A percentile compares a stretch with the other conserved stretches of the same genome.
These are phyloP conservation scores for Strobilomyces confusus DNA, from an alignment of 768 basidiomycete genomes.

Conservation along the genomic window DNA sequence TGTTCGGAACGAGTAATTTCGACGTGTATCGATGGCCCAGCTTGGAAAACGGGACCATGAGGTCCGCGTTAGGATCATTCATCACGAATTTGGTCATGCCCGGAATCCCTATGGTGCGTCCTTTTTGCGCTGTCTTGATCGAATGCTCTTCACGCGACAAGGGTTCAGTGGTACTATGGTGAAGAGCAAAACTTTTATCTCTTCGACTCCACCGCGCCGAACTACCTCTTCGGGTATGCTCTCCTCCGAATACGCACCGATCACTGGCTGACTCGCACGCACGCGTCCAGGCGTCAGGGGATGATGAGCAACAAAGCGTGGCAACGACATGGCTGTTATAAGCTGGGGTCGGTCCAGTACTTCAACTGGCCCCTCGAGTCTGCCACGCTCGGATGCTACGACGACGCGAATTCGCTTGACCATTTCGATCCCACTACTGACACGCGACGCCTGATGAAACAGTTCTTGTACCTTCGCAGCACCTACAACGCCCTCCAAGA, in stretches of 20 bases:
- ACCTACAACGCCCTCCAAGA: conserved; percentile 77
- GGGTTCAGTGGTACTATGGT: conserved; percentile 69
- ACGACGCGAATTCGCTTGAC: conserved; percentile 90
- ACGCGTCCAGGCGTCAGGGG: conserved; percentile 69
- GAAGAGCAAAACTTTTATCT: conserved; percentile 91
- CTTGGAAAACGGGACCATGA: conserved; percentile 77
- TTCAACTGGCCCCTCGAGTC: conserved; percentile 89
- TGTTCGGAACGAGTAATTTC: conserved; percentile 93
- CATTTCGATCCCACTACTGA: conserved; percentile 92
- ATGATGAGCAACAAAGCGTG: conserved; percentile 84
- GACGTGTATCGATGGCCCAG: conserved; percentile 94
- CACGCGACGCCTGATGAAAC: conserved; percentile 66
- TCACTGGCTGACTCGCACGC: neutral
- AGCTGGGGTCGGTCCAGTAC: conserved; percentile 85
- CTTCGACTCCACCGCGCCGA: conserved; percentile 82
- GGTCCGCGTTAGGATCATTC: conserved; percentile 73
- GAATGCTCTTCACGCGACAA: neutral
- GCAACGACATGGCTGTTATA: conserved; percentile 92
- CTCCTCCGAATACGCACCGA: neutral
- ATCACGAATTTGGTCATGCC: conserved; percentile 80
- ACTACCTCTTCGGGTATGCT: conserved; percentile 84
- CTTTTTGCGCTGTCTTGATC: neutral
- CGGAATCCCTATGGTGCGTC: conserved; percentile 70
- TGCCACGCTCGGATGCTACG: conserved; percentile 75
- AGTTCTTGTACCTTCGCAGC: conserved; percentile 66